Evolutionary conservation across 352 stramenopile species (phyloP).

Genomic region (Plasmopara muralis): DNA sequence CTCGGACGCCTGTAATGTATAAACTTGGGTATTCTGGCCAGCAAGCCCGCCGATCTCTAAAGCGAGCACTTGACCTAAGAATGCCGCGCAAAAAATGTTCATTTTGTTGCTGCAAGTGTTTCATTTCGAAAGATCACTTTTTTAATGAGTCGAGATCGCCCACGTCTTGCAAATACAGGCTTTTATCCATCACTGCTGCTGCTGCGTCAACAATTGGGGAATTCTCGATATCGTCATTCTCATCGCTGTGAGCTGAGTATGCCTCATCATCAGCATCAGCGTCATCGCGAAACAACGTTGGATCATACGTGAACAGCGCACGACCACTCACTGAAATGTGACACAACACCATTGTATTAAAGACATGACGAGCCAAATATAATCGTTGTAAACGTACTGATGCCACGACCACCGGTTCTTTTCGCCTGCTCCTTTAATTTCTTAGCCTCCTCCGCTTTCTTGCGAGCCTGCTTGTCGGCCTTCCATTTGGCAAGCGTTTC

Average conservation of each 20-base stretch:
- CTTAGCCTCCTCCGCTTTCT: slow-evolving; percentile 78
- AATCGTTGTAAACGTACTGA: slow-evolving; percentile 56
- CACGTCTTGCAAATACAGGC: slow-evolving; percentile 72
- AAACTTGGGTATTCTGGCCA: neutral
- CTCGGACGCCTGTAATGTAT: neutral
- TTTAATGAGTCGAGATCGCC: slow-evolving; percentile 75
- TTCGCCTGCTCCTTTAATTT: slow-evolving; percentile 80
- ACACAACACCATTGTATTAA: slow-evolving; percentile 11
- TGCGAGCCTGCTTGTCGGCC: slow-evolving; percentile 68
- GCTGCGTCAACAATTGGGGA: slow-evolving; percentile 36
- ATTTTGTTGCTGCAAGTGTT: neutral
- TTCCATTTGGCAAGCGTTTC: slow-evolving; percentile 89
- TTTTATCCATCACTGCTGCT: slow-evolving; percentile 76
- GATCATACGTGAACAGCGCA: slow-evolving; percentile 87
- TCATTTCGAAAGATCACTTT: slow-evolving; percentile 31
- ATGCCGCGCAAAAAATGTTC: slow-evolving; percentile 4
- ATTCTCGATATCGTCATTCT: slow-evolving; percentile 39
- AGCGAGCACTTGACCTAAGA: slow-evolving; percentile 15
- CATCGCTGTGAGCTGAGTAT: slow-evolving; percentile 65
- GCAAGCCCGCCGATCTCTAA: slow-evolving; percentile 4
- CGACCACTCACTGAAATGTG: slow-evolving; percentile 80
- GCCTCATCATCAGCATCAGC: slow-evolving; percentile 81
- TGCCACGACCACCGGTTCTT: slow-evolving; percentile 70
- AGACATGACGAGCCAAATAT: neutral
- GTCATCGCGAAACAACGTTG: slow-evolving; percentile 88